Base-by-base conservation (phyloP, 495 filamentous ascomycete genomes). In the Aspergillus diversus region DNA sequence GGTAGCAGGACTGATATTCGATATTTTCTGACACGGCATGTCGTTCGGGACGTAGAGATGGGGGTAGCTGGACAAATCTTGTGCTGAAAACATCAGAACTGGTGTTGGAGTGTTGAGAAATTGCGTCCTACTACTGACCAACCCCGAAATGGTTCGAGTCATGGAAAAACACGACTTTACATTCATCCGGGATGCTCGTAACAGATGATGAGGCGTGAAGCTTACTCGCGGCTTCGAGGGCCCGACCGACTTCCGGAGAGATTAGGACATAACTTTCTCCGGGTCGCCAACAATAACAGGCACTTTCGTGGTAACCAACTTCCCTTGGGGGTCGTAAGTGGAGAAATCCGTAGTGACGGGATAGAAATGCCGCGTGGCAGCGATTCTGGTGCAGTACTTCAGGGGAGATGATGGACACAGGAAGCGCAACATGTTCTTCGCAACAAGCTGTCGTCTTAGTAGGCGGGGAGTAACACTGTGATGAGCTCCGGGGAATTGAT, bases 91-190 rank as follows among this genome's bases (percentile, higher is more conserved):
- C 43, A 59, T 69, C 54, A 67, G 56, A 33, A 33, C 27, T 43
- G 31, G 32, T 48, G 47, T 46, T 42, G 55, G 8, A 33, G 60
- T 43, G 39, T 15, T 43, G 39, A 43, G 39, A 12, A 43, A 48
- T 64, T 16, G 17, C 52, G 61, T 15, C 17, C 16, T 55, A 55
- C 16, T 50, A 63, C 67, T 51, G 60, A 73, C 73, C 65, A 66
- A 68, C 64, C 11, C 71, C 69, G 62, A 77, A 75, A 48, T 73
- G 64, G 65, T 69, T 61, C 15, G 70, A 73, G 60, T 72, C 67
- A 52, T 74, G 73, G 53, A 70, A 75, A 63, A 74, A 75, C 46
- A 65, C 72, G 59, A 77, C 67, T 64, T 72, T 71, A 66, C 66
- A 77, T 63, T 61, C 66, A 60, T 70, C 63, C 66, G 63, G 60